Base-by-base conservation (phyloP, 345 rosid species). In the Populus ilicifolia region DNA sequence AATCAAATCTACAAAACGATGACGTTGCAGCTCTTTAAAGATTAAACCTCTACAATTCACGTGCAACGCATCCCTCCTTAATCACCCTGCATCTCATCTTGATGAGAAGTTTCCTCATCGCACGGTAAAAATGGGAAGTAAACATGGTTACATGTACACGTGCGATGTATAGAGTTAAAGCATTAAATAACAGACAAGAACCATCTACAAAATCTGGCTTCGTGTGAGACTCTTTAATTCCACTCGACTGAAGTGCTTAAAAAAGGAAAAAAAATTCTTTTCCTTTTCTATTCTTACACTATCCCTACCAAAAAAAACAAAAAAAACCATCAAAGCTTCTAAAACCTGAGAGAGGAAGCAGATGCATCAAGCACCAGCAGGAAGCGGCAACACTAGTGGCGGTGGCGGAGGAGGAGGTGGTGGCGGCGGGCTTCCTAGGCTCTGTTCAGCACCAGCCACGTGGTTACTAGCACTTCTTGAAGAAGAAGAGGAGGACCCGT, bases 381-480 rank as follows among this genome's bases (percentile, higher is more conserved):
- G 88, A n/a, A 75, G 89, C 67, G 75, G 88, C 16, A 44, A 67
- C 83, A 79, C 86, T 14, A 77, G 75, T 16, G 67, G 73, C 14
- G 77, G 77, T 20, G 82, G 78, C 30, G 86, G 86, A 27, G 89
- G 82, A 35, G 89, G 87, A 2, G 87, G 78, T 18, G 79, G 78
- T 75, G 88, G 92, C 21, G 81, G 81, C 44, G 89, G 91, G 52
- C 88, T 92, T 7, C 78, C 90, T 44, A 83, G 94, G 65, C 86
- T 88, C 79, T 89, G 92, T 18, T 92, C 93, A 41, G 97, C 93
- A 73, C 97, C 97, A 10, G 85, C 91, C 23, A 80, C 89, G 61
- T 92, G 97, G 97, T 82, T 92, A 36, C 93, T 89, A 73, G 85
- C 91, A 1, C 89, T 92, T 41, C 86, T 90, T 8, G 97, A 89